Evolutionary conservation across 2,329 filamentous ascomycete genomes (phyloP).

Genomic region (Hypoxylon sp.): DNA sequence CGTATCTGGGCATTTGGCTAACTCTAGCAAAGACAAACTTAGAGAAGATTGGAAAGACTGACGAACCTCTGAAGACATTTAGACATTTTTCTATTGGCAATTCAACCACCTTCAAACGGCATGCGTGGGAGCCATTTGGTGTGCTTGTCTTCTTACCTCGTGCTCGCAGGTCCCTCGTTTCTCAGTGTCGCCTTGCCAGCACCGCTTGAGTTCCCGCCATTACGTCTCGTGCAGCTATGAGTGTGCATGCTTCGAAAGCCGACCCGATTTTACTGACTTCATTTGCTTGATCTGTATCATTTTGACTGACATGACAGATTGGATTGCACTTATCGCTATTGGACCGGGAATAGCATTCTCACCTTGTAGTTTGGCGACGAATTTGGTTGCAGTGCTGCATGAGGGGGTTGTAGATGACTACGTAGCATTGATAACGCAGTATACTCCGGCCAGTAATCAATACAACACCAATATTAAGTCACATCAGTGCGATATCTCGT

Average conservation of each 20-base stretch:
- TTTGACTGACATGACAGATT: constrained; percentile 11
- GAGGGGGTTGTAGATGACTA: background rate
- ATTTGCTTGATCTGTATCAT: constrained; percentile 14
- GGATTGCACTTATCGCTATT: background rate
- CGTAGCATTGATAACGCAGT: constrained; percentile 1
- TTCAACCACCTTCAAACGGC: constrained; percentile 29
- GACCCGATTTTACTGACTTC: constrained; percentile 14
- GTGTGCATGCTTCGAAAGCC: constrained; percentile 27
- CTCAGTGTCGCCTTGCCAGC: background rate
- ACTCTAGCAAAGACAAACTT: constrained; percentile 35
- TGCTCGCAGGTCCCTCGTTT: constrained; percentile 6
- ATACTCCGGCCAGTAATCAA: constrained; percentile 1
- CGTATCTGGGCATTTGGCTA: constrained; percentile 29
- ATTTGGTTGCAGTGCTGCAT: background rate
- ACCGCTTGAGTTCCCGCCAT: background rate
- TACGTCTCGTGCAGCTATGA: constrained; percentile 11
- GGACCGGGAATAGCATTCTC: background rate
- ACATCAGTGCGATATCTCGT: too few relatives aligned
- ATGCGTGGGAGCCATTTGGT: constrained; percentile 28
- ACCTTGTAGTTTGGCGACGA: background rate
- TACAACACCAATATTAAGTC: background rate
- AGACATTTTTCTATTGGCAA: constrained; percentile 28
- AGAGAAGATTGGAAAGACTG: constrained; percentile 42
- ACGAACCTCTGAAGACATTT: constrained; percentile 39
- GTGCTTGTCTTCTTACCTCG: constrained; percentile 29